These are phyloP conservation scores for Xanthoparmelia taractica DNA, from an alignment of 495 filamentous ascomycete genomes.

Conservation along the genomic window DNA sequence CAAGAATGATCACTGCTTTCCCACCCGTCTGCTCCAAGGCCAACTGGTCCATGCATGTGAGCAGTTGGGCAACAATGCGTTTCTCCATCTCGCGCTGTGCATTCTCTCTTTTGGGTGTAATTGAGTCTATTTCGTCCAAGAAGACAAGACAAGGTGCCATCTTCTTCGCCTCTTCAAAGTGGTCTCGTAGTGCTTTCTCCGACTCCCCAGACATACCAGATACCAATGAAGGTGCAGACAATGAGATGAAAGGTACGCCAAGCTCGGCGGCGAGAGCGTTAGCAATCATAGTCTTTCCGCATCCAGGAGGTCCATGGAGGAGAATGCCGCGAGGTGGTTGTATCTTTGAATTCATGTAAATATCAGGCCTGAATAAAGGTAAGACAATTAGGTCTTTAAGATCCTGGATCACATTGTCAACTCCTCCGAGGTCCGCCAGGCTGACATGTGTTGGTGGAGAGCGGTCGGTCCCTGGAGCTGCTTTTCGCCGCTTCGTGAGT, in stretches of 20 bases:
- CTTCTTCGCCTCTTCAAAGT: constrained; percentile 80
- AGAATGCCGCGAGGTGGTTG: constrained; percentile 81
- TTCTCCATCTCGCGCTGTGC: constrained; percentile 98
- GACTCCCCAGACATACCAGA: constrained; percentile 95
- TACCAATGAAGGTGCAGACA: constrained; percentile 82
- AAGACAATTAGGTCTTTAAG: constrained; percentile 75
- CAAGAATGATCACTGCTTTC: constrained; percentile 87
- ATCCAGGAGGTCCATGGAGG: constrained; percentile 87
- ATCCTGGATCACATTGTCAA: constrained; percentile 69
- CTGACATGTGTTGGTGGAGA: constrained; percentile 68
- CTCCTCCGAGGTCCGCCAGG: constrained; percentile 75
- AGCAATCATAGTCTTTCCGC: constrained; percentile 90
- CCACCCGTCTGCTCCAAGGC: constrained; percentile 72
- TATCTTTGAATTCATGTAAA: constrained; percentile 51
- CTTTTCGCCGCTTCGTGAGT: constrained; percentile 56
- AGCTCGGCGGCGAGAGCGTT: constrained; percentile 83
- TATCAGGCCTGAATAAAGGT: constrained; percentile 66
- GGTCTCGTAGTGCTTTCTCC: constrained; percentile 85
- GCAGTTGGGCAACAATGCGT: constrained; percentile 85
- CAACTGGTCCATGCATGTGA: constrained; percentile 82
- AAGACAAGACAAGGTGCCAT: constrained; percentile 89
- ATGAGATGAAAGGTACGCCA: constrained; percentile 77
- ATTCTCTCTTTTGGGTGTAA: constrained; percentile 87
- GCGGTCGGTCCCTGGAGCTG: constrained; percentile 47
- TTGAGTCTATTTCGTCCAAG: constrained; percentile 94